Evolutionary conservation across 1,284 basidiomycete species (phyloP).

Genomic region (Pisolithus thermaeus): DNA sequence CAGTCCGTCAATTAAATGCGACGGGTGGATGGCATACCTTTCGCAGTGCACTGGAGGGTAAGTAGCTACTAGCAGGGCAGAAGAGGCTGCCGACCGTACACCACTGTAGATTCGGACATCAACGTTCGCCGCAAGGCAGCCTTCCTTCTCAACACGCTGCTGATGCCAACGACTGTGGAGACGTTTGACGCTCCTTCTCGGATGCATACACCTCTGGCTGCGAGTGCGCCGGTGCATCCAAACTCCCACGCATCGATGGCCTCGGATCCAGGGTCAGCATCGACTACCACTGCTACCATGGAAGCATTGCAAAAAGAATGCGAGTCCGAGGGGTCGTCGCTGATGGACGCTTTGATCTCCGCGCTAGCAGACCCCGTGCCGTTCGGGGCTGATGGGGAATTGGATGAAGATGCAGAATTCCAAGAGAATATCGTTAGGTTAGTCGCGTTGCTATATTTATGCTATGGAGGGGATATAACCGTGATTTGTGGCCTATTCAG

Average conservation of each 20-base stretch:
- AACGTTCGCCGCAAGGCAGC: constrained; percentile 77
- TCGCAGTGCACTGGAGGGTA: constrained; percentile 57
- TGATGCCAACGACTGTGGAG: constrained; percentile 47
- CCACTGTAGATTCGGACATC: constrained; percentile 66
- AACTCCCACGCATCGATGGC: constrained; percentile 66
- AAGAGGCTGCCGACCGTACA: neutral
- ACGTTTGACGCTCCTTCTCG: constrained; percentile 10
- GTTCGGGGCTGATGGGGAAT: constrained; percentile 65
- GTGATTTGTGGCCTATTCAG: constrained; percentile 26
- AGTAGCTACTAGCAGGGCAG: constrained; percentile 16
- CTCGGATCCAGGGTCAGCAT: constrained; percentile 40
- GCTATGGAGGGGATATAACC: neutral
- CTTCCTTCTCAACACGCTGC: constrained; percentile 79
- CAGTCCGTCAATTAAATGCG: constrained; percentile 54
- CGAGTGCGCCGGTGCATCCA: constrained; percentile 41
- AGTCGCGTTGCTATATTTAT: constrained; percentile 24
- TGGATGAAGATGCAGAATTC: constrained; percentile 68
- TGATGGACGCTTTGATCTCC: constrained; percentile 39
- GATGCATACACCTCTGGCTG: constrained; percentile 15
- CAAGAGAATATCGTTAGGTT: constrained; percentile 75
- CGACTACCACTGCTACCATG: constrained; percentile 45
- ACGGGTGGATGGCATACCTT: constrained; percentile 70
- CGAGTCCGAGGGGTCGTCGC: constrained; percentile 11
- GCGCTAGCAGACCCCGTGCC: constrained; percentile 51
- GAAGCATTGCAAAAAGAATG: constrained; percentile 42